A percentile compares a stretch with the other conserved stretches of the same genome.
phyloP scores from a whole-genome alignment of 495 filamentous ascomycete species.

The Talaromyces wortmannii region DNA sequence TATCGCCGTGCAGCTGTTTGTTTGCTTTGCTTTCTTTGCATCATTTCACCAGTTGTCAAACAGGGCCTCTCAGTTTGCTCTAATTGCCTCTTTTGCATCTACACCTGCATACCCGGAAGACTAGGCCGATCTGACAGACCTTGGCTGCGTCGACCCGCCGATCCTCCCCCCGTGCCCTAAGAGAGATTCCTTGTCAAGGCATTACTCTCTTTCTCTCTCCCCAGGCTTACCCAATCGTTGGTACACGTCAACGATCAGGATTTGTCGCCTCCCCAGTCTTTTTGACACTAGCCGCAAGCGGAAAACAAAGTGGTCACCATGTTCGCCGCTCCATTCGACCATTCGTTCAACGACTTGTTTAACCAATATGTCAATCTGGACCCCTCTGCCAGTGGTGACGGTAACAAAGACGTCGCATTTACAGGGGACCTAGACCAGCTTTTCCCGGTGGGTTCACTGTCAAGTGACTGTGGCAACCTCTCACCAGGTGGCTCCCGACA shows the following conservation, averaged over 20 bases:
- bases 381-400: conserved; percentile 25
- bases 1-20: conserved; percentile 37
- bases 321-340: conserved; percentile 41
- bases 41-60: conserved; percentile 10
- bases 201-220: not conserved
- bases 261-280: conserved; percentile 13
- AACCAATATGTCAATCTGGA: conserved; percentile 47
- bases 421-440: conserved; percentile 36
- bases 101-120: not conserved
- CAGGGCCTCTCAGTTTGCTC: conserved; percentile 3
- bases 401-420: conserved; percentile 37
- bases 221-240: not conserved
- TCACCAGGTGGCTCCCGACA: conserved; percentile 30
- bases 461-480: conserved; percentile 39
- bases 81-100: conserved; percentile 4
- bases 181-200: not conserved
- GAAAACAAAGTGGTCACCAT: conserved; percentile 34
- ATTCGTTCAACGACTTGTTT: conserved; percentile 47
- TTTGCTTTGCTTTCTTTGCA: conserved; percentile 47
- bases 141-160: not conserved
- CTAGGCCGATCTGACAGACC: not conserved
- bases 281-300: conserved; percentile 35
- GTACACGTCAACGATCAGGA: conserved; percentile 10
- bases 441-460: conserved; percentile 34
- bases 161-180: conserved; percentile 1